Percentiles rank a stretch among this genome's conserved stretches.
These are phyloP conservation scores for Penicillium sclerotigenum DNA, from an alignment of 2,329 filamentous ascomycete species.

Conservation along the genomic window DNA sequence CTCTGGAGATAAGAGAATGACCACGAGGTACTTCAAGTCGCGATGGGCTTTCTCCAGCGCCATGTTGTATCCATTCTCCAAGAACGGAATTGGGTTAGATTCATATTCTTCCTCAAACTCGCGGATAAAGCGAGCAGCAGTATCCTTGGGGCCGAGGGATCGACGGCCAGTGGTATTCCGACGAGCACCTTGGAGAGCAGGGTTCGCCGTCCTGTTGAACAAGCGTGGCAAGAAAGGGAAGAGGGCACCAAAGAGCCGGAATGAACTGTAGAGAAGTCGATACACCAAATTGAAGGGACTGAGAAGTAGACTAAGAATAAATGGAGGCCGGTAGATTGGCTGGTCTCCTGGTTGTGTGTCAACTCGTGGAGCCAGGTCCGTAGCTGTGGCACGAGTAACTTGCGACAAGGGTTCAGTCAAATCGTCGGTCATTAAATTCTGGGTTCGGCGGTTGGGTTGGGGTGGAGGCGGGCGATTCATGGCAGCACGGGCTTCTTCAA, in stretches of 20 bases:
- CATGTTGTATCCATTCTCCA: constrained; percentile 86
- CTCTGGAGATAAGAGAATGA: constrained; percentile 83
- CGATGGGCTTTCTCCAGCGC: constrained; percentile 86
- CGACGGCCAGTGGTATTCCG: constrained; percentile 67
- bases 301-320: constrained; percentile 74
- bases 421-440: constrained; percentile 63
- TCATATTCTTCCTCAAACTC: constrained; percentile 96
- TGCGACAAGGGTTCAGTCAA: constrained; percentile 32
- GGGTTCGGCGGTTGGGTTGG: constrained; percentile 60
- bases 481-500: constrained; percentile 70
- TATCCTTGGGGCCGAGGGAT: constrained; percentile 79
- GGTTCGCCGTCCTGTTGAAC: constrained; percentile 47
- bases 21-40: constrained; percentile 86
- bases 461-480: constrained; percentile 59
- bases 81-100: constrained; percentile 63
- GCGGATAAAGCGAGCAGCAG: constrained; percentile 79
- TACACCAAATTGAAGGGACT: constrained; percentile 78
- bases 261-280: constrained; percentile 62
- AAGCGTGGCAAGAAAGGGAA: constrained; percentile 75
- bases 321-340: constrained; percentile 65
- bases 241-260: constrained; percentile 72
- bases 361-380: constrained; percentile 75
- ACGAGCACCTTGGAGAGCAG: constrained; percentile 44
- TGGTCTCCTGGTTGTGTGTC: constrained; percentile 70
- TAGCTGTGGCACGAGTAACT: constrained; percentile 38